Evolutionary conservation across 495 filamentous ascomycete genomes (phyloP), one percentile per base, ranked within the genome.

Genomic region (Podospora pseudocomata): DNA sequence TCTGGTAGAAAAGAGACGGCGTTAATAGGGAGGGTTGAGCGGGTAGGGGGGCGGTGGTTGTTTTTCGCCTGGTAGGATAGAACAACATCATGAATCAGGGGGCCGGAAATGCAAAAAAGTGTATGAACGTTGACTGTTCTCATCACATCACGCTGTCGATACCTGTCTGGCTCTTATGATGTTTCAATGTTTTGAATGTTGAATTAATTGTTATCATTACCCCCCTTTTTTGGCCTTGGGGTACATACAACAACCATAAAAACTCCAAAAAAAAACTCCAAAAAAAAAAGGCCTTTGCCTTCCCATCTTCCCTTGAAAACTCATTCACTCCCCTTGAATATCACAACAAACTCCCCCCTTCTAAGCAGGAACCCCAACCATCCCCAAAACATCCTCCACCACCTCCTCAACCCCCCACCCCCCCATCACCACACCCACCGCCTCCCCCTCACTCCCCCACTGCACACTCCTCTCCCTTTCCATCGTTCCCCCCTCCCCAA

Each of bases 401-500:
- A 97, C 89, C 67, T 89, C 87, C 72, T 94, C 92, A 0, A 88
- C 83, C 2, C 85, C 88, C 7, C 95, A 79, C 20, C 87, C 88
- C 19, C 87, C 86, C 26, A 98, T 72, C 66, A 92, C 67, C 34
- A 82, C 81, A 59, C 84, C 82, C 2, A 97, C 86, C 11, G 91
- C 90, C 27, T 78, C 80, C 3, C 89, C 53, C 64, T 96, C 88
- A 76, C 94, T 97, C 4, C 95, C 95, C 85, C 95, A 99, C 75
- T 96, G 92, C 80, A 96, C 83, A 74, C 93, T 97, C 56, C 93
- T 80, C 79, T 99, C 95, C 65, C 86, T 84, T 68, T 89, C 88
- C 0, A 91, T 84, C 2, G 75, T 81, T 0, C 75, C 80, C 1
- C 87, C 83, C 9, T 97, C 82, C 2, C 83, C 74, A n/a, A 58